Conservation (phyloP, 164 flowering plant species). For the Kingdonia uniflora region DNA sequence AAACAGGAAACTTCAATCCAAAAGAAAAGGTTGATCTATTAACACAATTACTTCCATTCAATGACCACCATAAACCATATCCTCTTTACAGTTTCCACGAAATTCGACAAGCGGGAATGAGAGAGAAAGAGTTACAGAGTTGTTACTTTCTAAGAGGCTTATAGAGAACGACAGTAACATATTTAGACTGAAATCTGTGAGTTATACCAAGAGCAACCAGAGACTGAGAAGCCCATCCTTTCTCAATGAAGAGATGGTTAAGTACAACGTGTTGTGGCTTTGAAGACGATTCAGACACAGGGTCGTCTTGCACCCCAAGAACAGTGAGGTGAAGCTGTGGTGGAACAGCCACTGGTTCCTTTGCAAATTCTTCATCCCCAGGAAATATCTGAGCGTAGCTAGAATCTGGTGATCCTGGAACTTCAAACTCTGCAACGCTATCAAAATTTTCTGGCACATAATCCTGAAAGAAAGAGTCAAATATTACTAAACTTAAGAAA, state of each 20-base stretch:
- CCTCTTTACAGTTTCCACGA: too few relatives aligned
- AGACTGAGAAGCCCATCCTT: constrained; percentile 67
- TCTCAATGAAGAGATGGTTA: constrained; percentile 79
- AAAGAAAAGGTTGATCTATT: too few relatives aligned
- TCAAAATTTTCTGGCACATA: constrained; percentile 69
- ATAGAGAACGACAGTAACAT: constrained; percentile 83
- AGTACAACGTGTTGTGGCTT: constrained; percentile 82
- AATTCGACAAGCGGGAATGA: too few relatives aligned
- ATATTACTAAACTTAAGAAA: too few relatives aligned
- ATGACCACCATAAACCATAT: too few relatives aligned
- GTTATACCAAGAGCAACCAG: constrained; percentile 75
- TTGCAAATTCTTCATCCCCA: constrained; percentile 62
- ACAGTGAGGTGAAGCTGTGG: constrained; percentile 59
- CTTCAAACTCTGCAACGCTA: constrained; percentile 66
- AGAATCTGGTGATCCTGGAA: constrained; percentile 75
- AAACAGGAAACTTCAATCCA: too few relatives aligned
- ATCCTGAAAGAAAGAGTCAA: constrained; percentile 31
- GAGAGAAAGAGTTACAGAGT: too few relatives aligned
- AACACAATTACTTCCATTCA: too few relatives aligned
- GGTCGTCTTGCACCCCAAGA: constrained; percentile 34
- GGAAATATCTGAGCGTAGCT: constrained; percentile 54
- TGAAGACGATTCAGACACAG: constrained; percentile 20
- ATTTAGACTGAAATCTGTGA: constrained; percentile 75
- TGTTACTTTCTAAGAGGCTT: constrained; percentile 61
- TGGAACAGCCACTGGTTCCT: constrained; percentile 65